Evolutionary conservation across 257 asterid species (phyloP).

Genomic region (Henckelia pumila): DNA sequence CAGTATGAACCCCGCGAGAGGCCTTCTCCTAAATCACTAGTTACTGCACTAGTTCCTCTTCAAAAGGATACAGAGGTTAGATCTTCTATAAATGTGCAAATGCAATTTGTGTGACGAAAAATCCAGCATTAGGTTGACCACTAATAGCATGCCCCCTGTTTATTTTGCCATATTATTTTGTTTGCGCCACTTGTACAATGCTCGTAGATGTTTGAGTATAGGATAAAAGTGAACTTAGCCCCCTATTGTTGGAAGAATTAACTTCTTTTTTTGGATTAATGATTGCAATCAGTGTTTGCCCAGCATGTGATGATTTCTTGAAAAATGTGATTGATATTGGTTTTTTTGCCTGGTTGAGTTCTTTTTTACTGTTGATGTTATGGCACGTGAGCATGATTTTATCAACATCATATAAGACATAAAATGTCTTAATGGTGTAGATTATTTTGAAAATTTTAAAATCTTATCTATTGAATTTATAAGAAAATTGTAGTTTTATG

Average conservation of each 20-base stretch:
- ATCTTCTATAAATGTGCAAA: conserved; percentile 14
- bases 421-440: too few relatives aligned
- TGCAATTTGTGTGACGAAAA: neutral
- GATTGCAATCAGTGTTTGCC: conserved; percentile 10
- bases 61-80: conserved; percentile 74
- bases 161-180: neutral
- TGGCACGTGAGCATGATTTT: too few relatives aligned
- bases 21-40: conserved; percentile 63
- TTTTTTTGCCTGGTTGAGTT: neutral
- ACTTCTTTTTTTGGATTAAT: neutral
- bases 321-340: too few relatives aligned
- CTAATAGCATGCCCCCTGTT: neutral
- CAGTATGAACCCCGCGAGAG: conserved; percentile 76
- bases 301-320: conserved; percentile 9
- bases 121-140: neutral
- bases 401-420: too few relatives aligned
- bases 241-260: neutral
- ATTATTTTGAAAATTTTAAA: too few relatives aligned
- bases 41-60: conserved; percentile 66
- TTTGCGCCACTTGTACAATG: neutral
- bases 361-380: too few relatives aligned
- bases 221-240: neutral
- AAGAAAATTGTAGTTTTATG: too few relatives aligned
- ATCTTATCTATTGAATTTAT: too few relatives aligned
- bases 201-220: too few relatives aligned